Evolutionary conservation across 495 filamentous ascomycete genomes (phyloP).

Genomic region (Aspergillus affinis): DNA sequence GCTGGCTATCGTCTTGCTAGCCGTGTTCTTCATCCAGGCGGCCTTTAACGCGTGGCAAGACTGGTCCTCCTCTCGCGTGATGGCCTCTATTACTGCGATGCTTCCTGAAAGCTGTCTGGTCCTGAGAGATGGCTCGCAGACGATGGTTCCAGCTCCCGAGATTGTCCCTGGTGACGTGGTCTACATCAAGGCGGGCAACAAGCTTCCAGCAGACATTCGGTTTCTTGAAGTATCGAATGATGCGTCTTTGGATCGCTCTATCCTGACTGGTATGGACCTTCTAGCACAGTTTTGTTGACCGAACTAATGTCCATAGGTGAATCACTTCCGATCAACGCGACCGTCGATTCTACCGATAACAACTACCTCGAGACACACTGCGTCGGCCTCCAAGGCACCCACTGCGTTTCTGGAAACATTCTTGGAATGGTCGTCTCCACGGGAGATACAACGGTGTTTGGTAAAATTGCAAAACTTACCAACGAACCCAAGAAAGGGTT

Average conservation of each 20-base stretch:
- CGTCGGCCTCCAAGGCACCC: conserved; percentile 67
- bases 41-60: conserved; percentile 66
- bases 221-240: conserved; percentile 62
- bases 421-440: conserved; percentile 59
- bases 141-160: conserved; percentile 45
- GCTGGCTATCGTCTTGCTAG: conserved; percentile 61
- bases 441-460: conserved; percentile 61
- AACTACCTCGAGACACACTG: conserved; percentile 74
- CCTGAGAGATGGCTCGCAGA: conserved; percentile 51
- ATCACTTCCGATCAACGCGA: conserved; percentile 55
- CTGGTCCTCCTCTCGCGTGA: conserved; percentile 60
- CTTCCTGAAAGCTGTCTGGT: conserved; percentile 63
- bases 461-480: conserved; percentile 63
- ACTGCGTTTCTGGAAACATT: conserved; percentile 59
- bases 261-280: conserved; percentile 57
- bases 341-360: conserved; percentile 56
- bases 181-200: conserved; percentile 62
- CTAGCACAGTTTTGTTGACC: neutral
- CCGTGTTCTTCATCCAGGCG: conserved; percentile 69
- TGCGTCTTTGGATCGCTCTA: conserved; percentile 64
- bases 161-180: conserved; percentile 68
- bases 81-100: conserved; percentile 64
- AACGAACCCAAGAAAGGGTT: conserved; percentile 56
- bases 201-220: conserved; percentile 68
- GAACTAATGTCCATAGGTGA: conserved; percentile 43